phyloP scores from a whole-genome alignment of 441 rosid species.

The California macrophylla region DNA sequence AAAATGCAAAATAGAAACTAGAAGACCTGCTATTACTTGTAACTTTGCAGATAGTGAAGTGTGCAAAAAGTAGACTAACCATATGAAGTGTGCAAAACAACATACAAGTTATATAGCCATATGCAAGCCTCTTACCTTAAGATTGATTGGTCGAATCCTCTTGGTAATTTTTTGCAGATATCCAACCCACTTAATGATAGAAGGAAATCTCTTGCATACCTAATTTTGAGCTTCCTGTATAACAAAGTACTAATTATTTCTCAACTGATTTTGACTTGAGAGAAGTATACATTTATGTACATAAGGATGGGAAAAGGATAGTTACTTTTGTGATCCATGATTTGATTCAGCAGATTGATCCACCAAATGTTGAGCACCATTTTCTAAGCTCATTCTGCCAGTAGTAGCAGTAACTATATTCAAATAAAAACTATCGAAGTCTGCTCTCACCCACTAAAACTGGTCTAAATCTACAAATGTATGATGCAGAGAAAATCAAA shows the following conservation, averaged over 20 bases:
- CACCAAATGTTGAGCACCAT: constrained; percentile 31
- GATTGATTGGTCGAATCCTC: constrained; percentile 47
- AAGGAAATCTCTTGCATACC: constrained; percentile 61
- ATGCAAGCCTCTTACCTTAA: constrained; percentile 37
- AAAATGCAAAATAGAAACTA: not conserved
- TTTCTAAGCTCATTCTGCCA: constrained; percentile 53
- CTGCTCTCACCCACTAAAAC: constrained; percentile 9
- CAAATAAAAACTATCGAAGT: not conserved
- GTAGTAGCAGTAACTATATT: not conserved
- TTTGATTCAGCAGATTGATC: constrained; percentile 31
- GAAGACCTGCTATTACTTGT: constrained; percentile 1
- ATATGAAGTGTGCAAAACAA: not conserved
- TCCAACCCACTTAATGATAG: constrained; percentile 63
- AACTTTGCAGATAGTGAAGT: not conserved
- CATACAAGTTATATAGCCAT: not conserved
- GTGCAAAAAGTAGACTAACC: not conserved
- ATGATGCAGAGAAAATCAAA: not conserved
- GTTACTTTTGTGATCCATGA: constrained; percentile 35
- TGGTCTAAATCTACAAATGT: constrained; percentile 11
- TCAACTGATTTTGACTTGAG: not conserved
- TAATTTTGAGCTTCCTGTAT: constrained; percentile 49
- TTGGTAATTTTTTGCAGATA: constrained; percentile 59
- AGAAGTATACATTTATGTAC: not conserved
- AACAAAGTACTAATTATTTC: constrained; percentile 17
- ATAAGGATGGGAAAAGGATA: constrained; percentile 11